Evolutionary conservation across 169 alveolate genomes (phyloP).

Genomic region (Babesia gibsoni): DNA sequence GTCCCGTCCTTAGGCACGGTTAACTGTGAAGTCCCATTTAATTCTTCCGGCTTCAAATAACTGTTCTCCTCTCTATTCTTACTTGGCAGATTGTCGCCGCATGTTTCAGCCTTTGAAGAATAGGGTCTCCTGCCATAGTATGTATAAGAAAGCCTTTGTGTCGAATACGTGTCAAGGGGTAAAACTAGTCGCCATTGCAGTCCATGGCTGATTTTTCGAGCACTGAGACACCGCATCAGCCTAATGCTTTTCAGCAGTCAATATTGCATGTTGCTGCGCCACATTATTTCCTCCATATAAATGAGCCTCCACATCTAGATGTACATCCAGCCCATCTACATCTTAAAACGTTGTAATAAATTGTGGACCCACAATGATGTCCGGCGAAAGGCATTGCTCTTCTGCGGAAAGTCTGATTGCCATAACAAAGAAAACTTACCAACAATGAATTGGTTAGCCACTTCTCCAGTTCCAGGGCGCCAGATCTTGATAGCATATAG

Average conservation of each 20-base stretch:
- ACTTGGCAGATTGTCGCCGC: no score
- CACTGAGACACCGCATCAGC: no score
- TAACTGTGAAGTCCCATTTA: not conserved
- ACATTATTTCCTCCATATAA: not conserved
- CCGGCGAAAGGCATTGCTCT: slow-evolving; percentile 33
- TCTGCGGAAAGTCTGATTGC: slow-evolving; percentile 1
- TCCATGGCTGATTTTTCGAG: no score
- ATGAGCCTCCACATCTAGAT: not conserved
- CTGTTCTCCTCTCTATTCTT: no score
- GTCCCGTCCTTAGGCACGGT: slow-evolving; percentile 22
- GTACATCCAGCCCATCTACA: not conserved
- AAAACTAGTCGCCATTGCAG: no score
- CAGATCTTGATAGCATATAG: slow-evolving; percentile 33
- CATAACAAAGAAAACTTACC: slow-evolving; percentile 5
- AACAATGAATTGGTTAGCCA: slow-evolving; percentile 50
- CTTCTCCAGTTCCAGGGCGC: slow-evolving; percentile 42
- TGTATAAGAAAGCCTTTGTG: slow-evolving; percentile 2
- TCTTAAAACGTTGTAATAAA: slow-evolving; percentile 17
- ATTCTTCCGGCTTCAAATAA: not conserved
- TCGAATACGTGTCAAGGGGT: no score
- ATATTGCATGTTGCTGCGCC: no score
- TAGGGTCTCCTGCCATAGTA: not conserved
- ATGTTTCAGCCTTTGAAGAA: not conserved
- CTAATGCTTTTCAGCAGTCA: no score
- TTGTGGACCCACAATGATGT: slow-evolving; percentile 38